A percentile compares a stretch with the other conserved stretches of the same genome.
Evolutionary conservation across 768 basidiomycete species (phyloP).

Genomic region (Phlegmacium glaucopus): DNA sequence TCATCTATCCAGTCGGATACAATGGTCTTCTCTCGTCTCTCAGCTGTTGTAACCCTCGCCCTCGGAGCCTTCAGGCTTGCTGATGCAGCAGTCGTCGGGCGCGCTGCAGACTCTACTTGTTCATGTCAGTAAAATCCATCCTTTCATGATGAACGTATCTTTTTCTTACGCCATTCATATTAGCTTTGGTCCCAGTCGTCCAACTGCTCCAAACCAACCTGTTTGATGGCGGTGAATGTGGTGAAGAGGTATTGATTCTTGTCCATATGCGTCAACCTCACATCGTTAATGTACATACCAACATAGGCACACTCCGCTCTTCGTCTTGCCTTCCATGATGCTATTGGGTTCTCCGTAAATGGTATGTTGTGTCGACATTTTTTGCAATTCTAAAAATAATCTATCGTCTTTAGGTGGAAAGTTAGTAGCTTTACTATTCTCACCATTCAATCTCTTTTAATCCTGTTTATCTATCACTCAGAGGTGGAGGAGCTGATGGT

Average conservation of each 20-base stretch:
- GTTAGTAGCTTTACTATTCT: background rate
- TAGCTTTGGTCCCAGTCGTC: slow-evolving; percentile 18
- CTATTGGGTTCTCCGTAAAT: slow-evolving; percentile 12
- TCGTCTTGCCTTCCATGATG: too few relatives aligned
- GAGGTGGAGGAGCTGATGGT: slow-evolving; percentile 28
- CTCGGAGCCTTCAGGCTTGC: slow-evolving; percentile 8
- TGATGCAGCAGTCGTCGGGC: slow-evolving; percentile 17
- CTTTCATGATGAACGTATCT: background rate
- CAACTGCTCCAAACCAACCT: slow-evolving; percentile 27
- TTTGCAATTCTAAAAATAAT: too few relatives aligned
- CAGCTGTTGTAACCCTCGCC: slow-evolving; percentile 14
- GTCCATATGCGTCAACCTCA: background rate
- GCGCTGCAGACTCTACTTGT: slow-evolving; percentile 23
- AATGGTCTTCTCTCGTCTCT: slow-evolving; percentile 19
- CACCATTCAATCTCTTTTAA: background rate
- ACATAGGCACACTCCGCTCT: slow-evolving; percentile 16
- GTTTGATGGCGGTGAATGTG: slow-evolving; percentile 30
- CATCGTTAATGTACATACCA: too few relatives aligned
- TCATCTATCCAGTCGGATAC: background rate
- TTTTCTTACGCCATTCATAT: background rate
- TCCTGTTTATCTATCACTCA: background rate
- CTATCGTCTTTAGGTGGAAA: slow-evolving; percentile 11
- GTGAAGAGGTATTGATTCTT: slow-evolving; percentile 26
- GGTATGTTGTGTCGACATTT: too few relatives aligned
- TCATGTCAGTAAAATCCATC: slow-evolving; percentile 12